These are phyloP conservation scores for Cryptococcus sp. DNA, from an alignment of 1,284 basidiomycete species.

Conservation along the genomic window DNA sequence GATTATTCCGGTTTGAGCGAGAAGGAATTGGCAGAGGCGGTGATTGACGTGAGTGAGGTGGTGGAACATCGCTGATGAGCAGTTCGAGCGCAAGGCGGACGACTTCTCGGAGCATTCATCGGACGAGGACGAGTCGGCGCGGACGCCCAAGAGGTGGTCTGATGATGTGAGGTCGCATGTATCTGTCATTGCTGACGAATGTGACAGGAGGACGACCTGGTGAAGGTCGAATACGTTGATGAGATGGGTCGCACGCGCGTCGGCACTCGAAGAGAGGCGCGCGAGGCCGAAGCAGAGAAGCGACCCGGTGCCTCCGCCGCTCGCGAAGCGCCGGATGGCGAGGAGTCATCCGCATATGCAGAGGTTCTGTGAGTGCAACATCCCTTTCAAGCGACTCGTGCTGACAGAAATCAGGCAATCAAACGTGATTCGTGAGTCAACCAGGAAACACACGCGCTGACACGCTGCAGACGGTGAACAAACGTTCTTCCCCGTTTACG, in stretches of 20 bases:
- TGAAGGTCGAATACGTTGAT: conserved; percentile 51
- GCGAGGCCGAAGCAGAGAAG: conserved; percentile 34
- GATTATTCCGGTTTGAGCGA: conserved; percentile 77
- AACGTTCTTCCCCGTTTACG: conserved; percentile 79
- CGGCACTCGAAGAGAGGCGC: conserved; percentile 47
- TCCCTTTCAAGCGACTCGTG: not conserved
- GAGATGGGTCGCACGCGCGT: conserved; percentile 51
- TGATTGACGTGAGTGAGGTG: conserved; percentile 77
- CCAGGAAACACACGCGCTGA: conserved; percentile 14
- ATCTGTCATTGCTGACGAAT: conserved; percentile 10
- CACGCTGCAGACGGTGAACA: conserved; percentile 63
- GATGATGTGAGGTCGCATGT: conserved; percentile 10
- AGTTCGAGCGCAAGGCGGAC: conserved; percentile 74
- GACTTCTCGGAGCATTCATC: conserved; percentile 45
- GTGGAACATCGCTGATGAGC: not conserved
- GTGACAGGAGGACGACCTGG: conserved; percentile 58
- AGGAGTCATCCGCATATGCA: conserved; percentile 40
- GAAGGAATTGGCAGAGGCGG: conserved; percentile 69
- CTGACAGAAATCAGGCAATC: conserved; percentile 59
- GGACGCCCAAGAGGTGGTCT: conserved; percentile 16
- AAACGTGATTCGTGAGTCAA: conserved; percentile 56
- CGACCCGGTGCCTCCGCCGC: conserved; percentile 6
- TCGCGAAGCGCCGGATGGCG: conserved; percentile 8
- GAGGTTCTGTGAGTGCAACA: conserved; percentile 46
- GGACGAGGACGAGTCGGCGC: conserved; percentile 42